These are phyloP conservation scores for Tremellales sp. DNA, from an alignment of 1,284 basidiomycete species.

Conservation along the genomic window DNA sequence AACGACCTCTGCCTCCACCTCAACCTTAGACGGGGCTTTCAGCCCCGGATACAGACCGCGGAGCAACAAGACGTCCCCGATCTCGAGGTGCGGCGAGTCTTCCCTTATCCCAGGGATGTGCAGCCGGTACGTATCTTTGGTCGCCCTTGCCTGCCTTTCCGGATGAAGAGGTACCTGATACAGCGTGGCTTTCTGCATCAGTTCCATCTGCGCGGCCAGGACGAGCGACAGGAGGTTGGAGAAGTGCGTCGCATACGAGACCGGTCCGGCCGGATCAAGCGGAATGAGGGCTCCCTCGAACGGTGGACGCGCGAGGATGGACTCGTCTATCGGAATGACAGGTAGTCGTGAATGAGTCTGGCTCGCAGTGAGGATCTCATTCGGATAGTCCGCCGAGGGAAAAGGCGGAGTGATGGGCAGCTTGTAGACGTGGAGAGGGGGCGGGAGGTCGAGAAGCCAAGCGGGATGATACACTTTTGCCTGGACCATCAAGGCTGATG, in stretches of 20 bases:
- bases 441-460: conserved; percentile 21
- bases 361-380: conserved; percentile 4
- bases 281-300: background rate
- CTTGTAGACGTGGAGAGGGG: conserved; percentile 1
- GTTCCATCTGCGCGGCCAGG: conserved; percentile 14
- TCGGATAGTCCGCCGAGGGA: conserved; percentile 14
- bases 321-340: conserved; percentile 2
- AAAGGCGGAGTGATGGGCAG: conserved; percentile 13
- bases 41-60: conserved; percentile 28
- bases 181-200: conserved; percentile 12
- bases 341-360: background rate
- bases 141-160: background rate
- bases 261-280: background rate
- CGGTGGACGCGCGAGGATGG: conserved; percentile 13
- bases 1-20: conserved; percentile 37
- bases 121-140: conserved; percentile 22
- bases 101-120: conserved; percentile 40
- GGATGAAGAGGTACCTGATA: conserved; percentile 10
- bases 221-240: conserved; percentile 15
- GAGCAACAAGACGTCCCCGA: conserved; percentile 38
- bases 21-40: conserved; percentile 18
- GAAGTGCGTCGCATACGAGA: conserved; percentile 20
- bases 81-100: conserved; percentile 37
- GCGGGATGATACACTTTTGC: conserved; percentile 16
- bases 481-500: conserved; percentile 2